These are phyloP conservation scores for Lasiosphaeriaceae sp. DNA, from an alignment of 495 filamentous ascomycete species.

Conservation along the genomic window DNA sequence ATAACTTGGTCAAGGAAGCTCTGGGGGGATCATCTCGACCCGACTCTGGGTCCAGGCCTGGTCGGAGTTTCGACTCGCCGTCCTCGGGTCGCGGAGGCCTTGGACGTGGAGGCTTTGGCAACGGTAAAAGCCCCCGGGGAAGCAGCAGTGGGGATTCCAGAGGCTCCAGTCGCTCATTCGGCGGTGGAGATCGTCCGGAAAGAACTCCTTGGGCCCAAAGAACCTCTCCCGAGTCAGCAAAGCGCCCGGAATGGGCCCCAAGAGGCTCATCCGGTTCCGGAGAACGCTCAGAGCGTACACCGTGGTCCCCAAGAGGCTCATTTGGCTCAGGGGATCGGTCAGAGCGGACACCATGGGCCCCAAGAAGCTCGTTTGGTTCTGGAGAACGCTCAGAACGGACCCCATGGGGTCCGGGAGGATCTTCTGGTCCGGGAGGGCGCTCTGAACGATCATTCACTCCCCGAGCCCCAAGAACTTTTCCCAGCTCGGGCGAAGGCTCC, in stretches of 20 bases:
- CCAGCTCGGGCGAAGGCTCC: too few relatives aligned
- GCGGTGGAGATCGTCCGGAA: too few relatives aligned
- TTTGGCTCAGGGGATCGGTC: neutral
- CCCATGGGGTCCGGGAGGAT: too few relatives aligned
- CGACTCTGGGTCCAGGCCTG: neutral
- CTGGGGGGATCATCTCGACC: neutral
- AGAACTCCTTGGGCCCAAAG: too few relatives aligned
- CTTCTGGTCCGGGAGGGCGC: too few relatives aligned
- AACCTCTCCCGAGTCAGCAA: too few relatives aligned
- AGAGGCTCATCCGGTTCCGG: neutral
- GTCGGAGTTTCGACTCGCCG: neutral
- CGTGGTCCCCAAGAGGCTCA: too few relatives aligned
- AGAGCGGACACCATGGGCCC: neutral
- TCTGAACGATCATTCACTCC: too few relatives aligned
- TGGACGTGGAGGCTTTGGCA: neutral
- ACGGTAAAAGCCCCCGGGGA: too few relatives aligned
- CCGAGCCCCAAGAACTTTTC: too few relatives aligned
- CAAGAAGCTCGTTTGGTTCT: too few relatives aligned
- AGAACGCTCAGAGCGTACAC: too few relatives aligned
- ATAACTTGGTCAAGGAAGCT: slow-evolving; percentile 14
- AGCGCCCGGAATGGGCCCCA: neutral
- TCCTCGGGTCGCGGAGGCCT: neutral
- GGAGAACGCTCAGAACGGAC: neutral
- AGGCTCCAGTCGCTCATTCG: neutral
- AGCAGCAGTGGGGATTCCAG: neutral